Percentiles rank a stretch among this genome's conserved stretches.
Evolutionary conservation across 345 rosid species (phyloP).

Genomic region (Heritiera fomes): DNA sequence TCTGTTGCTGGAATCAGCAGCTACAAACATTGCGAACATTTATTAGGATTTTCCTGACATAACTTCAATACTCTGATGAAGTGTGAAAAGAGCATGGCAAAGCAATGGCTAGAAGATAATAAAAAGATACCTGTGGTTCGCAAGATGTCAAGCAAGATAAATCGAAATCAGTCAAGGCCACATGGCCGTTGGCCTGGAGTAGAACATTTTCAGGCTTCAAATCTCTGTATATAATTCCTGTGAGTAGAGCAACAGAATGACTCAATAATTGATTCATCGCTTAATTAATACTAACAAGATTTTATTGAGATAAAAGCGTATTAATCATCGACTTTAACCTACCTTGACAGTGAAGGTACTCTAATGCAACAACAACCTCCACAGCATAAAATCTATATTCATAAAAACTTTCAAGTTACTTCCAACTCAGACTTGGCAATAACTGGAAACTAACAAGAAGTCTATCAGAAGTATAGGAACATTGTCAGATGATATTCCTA

Average conservation of each 20-base stretch:
- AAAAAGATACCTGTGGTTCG: slow-evolving; percentile 68
- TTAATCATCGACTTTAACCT: slow-evolving; percentile 12
- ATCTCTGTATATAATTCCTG: slow-evolving; percentile 92
- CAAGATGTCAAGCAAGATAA: slow-evolving; percentile 93
- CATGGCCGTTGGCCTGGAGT: slow-evolving; percentile 76
- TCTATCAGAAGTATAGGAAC: not conserved
- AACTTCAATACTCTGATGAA: not conserved
- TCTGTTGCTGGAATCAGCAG: slow-evolving; percentile 60
- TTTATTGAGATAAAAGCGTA: not conserved
- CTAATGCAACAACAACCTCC: slow-evolving; percentile 83
- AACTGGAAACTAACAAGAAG: not conserved
- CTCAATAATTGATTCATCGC: not conserved
- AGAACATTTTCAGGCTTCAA: slow-evolving; percentile 88
- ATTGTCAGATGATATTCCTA: not conserved
- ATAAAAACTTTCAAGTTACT: slow-evolving; percentile 16
- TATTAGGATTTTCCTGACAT: slow-evolving; percentile 10
- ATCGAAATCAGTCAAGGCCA: slow-evolving; percentile 86
- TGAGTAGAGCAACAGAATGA: not conserved
- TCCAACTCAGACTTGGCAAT: not conserved
- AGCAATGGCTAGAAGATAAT: not conserved
- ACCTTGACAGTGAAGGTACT: slow-evolving; percentile 99
- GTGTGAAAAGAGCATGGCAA: not conserved
- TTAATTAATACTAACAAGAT: not conserved
- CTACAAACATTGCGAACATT: slow-evolving; percentile 35
- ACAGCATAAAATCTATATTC: slow-evolving; percentile 82